Evolutionary conservation across 129 eudicot species (phyloP).

Genomic region (Flaveria bidentis): DNA sequence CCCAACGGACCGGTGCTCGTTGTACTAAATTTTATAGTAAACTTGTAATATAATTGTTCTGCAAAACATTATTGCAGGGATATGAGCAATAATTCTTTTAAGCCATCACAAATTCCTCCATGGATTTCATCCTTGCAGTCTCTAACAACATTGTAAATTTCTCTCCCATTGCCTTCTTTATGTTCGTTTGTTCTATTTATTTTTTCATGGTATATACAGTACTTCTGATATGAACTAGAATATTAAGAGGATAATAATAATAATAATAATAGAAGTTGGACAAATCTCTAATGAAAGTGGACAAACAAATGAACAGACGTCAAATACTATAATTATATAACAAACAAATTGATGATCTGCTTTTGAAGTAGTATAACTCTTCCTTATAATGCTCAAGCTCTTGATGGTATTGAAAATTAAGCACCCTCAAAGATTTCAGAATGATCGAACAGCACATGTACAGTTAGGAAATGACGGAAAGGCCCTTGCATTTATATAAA

Average conservation of each 20-base stretch:
- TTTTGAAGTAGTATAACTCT: background rate
- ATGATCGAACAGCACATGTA: background rate
- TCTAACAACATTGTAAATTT: constrained; percentile 76
- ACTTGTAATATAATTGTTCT: background rate
- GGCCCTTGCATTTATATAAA: background rate
- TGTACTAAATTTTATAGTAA: background rate
- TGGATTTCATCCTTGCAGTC: constrained; percentile 67
- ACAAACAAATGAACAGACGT: background rate
- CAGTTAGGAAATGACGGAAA: background rate
- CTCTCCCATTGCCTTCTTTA: constrained; percentile 29
- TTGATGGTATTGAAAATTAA: background rate
- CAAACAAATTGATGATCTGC: background rate
- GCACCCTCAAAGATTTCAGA: background rate
- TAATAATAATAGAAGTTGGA: background rate
- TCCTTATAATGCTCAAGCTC: background rate
- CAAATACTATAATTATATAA: background rate
- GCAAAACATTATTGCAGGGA: constrained; percentile 48
- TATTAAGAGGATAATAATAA: background rate
- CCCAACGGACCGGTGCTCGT: background rate
- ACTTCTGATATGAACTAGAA: background rate
- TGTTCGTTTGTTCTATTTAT: background rate
- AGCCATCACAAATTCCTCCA: constrained; percentile 58
- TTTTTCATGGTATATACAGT: background rate
- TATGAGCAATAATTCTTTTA: constrained; percentile 84
- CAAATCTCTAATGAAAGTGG: background rate